phyloP scores from a whole-genome alignment of 148 eudicot genomes.

The Rheum nobile region DNA sequence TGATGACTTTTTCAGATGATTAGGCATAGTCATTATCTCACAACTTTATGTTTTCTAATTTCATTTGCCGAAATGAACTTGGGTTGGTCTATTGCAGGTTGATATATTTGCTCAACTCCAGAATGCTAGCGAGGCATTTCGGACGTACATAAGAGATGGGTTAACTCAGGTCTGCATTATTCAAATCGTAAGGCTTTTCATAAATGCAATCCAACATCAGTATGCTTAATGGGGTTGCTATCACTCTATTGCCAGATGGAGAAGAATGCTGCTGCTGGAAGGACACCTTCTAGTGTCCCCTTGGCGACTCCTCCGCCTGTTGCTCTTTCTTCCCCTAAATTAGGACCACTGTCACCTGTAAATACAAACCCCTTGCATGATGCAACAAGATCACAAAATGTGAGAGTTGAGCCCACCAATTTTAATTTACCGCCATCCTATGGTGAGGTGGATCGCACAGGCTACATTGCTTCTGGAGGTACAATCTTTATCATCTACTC shows the following conservation, averaged over 20 bases:
- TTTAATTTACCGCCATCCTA: conserved; percentile 71
- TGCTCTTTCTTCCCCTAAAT: conserved; percentile 70
- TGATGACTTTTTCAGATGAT: not conserved
- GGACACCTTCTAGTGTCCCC: conserved; percentile 88
- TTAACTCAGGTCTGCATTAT: conserved; percentile 60
- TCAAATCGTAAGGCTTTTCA: not conserved
- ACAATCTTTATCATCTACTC: not conserved
- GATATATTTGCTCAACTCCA: conserved; percentile 95
- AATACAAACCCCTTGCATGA: conserved; percentile 50
- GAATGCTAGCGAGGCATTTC: conserved; percentile 97
- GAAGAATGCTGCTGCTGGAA: conserved; percentile 96
- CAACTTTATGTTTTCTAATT: not conserved
- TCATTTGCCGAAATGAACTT: not conserved
- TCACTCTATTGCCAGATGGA: conserved; percentile 57
- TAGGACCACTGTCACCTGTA: conserved; percentile 69
- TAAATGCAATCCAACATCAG: not conserved
- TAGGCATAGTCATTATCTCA: not conserved
- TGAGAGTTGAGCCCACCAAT: conserved; percentile 54
- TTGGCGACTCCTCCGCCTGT: conserved; percentile 90
- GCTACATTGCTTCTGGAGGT: conserved; percentile 14
- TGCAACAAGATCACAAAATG: conserved; percentile 35
- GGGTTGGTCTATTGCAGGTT: conserved; percentile 37
- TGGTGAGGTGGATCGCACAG: conserved; percentile 45
- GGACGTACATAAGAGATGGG: conserved; percentile 96
- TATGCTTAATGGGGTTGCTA: not conserved